Evolutionary conservation across 176 grass and related monocot species (phyloP).

Genomic region (Guadua angustifolia): DNA sequence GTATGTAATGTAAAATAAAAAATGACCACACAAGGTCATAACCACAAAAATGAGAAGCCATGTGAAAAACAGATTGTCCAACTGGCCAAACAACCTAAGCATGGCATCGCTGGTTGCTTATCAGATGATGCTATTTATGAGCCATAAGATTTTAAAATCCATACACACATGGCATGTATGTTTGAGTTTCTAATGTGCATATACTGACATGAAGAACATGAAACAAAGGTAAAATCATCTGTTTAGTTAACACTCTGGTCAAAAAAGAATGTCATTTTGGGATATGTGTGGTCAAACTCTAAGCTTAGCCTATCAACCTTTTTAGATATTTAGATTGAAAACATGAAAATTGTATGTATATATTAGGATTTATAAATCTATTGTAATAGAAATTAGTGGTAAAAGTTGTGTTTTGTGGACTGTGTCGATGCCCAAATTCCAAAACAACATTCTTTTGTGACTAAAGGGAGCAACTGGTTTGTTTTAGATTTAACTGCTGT

Average conservation of each 20-base stretch:
- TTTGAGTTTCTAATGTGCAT: conserved; percentile 6
- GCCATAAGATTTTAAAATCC: background rate
- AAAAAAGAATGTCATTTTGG: no score
- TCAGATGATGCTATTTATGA: background rate
- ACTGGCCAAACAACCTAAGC: background rate
- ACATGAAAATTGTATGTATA: no score
- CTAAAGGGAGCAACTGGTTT: background rate
- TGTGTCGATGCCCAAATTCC: no score
- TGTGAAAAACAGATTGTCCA: background rate
- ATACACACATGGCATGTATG: background rate
- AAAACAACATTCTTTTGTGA: no score
- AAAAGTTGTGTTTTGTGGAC: no score
- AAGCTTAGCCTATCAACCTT: no score
- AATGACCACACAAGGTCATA: background rate
- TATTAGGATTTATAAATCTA: no score
- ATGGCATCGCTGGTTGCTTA: background rate
- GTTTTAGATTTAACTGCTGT: background rate
- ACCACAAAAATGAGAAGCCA: background rate
- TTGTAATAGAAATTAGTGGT: no score
- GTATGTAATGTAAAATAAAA: background rate
- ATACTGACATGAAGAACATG: background rate
- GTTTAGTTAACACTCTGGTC: background rate
- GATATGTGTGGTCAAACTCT: no score
- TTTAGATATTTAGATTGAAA: no score
- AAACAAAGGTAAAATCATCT: background rate